Evolutionary conservation across 139 green algal genomes (phyloP), one percentile per base, ranked within the genome.

Genomic region (Haematococcus lacustris): DNA sequence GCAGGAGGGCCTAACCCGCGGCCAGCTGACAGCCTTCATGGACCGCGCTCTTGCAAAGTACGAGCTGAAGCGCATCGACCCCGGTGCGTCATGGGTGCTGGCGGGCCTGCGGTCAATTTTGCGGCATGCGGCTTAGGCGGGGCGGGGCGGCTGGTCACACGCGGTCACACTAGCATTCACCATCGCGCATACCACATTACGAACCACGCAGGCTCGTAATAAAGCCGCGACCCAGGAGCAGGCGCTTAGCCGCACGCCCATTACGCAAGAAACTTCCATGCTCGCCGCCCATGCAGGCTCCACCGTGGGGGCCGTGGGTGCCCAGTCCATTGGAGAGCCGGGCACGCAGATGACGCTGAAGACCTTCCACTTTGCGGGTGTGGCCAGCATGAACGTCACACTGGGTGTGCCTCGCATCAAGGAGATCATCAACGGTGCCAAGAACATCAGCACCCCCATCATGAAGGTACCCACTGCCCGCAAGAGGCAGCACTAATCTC

Each of bases 311-410:
- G 94, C 93, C 4, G 87, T 98, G 51, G 94, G 90, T 23, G 94
- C 94, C 30, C 94, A 98, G 82, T 91, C 79, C 38, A 98, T 98
- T 57, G 92, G 92, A 60, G 88, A 98, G 83, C 94, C 94, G 0
- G 93, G 93, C 68, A 99, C 95, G 21, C 95, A 99, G 86, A 99
- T 99, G 95, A 99, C 95, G 26, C 88, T 99, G 32, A 99, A 99
- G 82, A 99, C 91, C 30, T 99, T 99, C 80, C 95, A 99, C 80
- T 99, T 99, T 87, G 95, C 95, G 6, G 95, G 95, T 3, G 93
- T 98, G 53, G 95, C 95, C 2, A 88, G 71, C 79, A 99, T 99
- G 95, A 98, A 98, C 83, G 86, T 98, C 51, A 98, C 94, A 26
- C 77, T 85, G 71, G 95, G 95, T 30, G 95, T 99, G 71, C 95